A percentile compares a stretch with the other conserved stretches of the same genome.
These are phyloP conservation scores for Phytophthora hibernalis DNA, from an alignment of 352 stramenopile species.

Conservation along the genomic window DNA sequence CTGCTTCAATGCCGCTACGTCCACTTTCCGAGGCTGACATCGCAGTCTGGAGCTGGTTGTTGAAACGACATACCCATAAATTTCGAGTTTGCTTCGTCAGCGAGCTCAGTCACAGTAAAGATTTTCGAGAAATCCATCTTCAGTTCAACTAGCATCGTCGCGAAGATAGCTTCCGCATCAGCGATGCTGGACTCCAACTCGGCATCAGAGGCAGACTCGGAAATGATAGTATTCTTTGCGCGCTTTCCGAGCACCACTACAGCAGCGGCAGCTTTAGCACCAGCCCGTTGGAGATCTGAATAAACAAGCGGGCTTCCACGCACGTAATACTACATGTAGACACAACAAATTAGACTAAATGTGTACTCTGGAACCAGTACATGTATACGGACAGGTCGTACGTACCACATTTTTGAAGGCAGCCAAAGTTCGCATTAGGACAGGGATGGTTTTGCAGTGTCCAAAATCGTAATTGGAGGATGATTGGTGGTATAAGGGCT, in stretches of 20 bases:
- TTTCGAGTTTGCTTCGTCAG: slow-evolving; percentile 88
- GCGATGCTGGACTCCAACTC: slow-evolving; percentile 79
- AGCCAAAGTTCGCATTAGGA: slow-evolving; percentile 55
- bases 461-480: slow-evolving; percentile 83
- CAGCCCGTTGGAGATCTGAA: slow-evolving; percentile 78
- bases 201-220: slow-evolving; percentile 35
- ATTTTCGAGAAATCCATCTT: slow-evolving; percentile 89
- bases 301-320: slow-evolving; percentile 82
- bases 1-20: slow-evolving; percentile 12
- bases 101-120: slow-evolving; percentile 87
- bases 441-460: slow-evolving; percentile 67
- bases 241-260: slow-evolving; percentile 87
- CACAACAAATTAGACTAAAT: neutral
- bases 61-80: slow-evolving; percentile 86
- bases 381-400: neutral
- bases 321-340: slow-evolving; percentile 73
- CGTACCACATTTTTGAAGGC: slow-evolving; percentile 77
- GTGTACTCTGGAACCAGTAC: neutral
- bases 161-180: slow-evolving; percentile 86
- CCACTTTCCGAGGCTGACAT: neutral
- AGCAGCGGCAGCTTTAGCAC: slow-evolving; percentile 76
- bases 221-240: slow-evolving; percentile 45
- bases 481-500: slow-evolving; percentile 55
- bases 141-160: slow-evolving; percentile 86
- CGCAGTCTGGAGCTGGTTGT: slow-evolving; percentile 32